These are phyloP conservation scores for Torulaspora quercuum DNA, from an alignment of 805 yeast genomes.

Conservation along the genomic window DNA sequence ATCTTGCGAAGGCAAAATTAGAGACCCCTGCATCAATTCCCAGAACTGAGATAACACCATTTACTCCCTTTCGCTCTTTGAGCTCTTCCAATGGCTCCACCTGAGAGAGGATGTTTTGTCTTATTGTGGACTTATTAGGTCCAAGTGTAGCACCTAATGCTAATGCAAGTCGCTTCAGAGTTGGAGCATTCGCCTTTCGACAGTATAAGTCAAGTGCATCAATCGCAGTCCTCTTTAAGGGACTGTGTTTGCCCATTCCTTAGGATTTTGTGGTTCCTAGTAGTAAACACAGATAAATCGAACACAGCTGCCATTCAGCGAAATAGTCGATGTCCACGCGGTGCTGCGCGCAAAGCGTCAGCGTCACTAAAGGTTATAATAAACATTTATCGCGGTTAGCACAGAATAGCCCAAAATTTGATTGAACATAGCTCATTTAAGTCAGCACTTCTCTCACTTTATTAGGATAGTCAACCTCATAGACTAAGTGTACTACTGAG, in stretches of 20 bases:
- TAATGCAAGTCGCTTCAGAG: conserved; percentile 22
- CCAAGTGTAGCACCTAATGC: conserved; percentile 26
- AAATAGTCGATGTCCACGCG: conserved; percentile 1
- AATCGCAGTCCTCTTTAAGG: conserved; percentile 7
- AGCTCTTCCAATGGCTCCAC: conserved; percentile 15
- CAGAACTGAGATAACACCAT: conserved; percentile 25
- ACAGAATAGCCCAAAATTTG: too few species aligned
- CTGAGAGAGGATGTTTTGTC: conserved; percentile 19
- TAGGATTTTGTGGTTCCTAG: too few species aligned
- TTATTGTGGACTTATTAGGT: conserved; percentile 18
- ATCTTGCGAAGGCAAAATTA: conserved; percentile 36
- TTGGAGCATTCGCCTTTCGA: conserved; percentile 16
- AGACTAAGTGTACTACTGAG: too few species aligned
- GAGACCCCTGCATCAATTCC: conserved; percentile 41
- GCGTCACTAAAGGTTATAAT: not conserved
- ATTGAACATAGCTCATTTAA: too few species aligned
- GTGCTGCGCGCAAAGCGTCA: conserved; percentile 1
- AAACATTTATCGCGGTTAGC: too few species aligned
- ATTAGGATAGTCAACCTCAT: too few species aligned
- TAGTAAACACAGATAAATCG: too few species aligned
- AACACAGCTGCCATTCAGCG: too few species aligned
- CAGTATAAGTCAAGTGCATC: conserved; percentile 19
- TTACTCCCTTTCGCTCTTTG: conserved; percentile 7
- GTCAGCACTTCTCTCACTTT: too few species aligned
- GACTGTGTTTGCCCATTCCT: conserved; percentile 1